A percentile compares a stretch with the other conserved stretches of the same genome.
Conservation (phyloP, 192 early-diverging fungal genomes). For the Backusella macrospora region DNA sequence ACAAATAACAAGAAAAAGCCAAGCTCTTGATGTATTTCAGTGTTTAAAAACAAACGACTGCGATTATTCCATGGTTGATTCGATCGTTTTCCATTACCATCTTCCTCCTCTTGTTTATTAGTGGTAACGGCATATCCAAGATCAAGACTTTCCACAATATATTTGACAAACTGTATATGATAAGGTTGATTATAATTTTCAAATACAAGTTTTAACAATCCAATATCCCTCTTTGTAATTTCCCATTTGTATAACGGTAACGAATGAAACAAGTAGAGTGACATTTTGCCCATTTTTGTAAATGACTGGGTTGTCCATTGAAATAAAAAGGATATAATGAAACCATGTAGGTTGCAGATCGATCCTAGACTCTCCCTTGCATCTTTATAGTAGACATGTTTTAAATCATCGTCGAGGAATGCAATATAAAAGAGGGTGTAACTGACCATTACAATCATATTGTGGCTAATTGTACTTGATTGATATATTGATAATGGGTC, state of each 20-base stretch:
- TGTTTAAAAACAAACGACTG: slow-evolving; percentile 13
- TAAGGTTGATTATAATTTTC: not conserved
- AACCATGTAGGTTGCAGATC: slow-evolving; percentile 39
- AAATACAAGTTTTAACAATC: slow-evolving; percentile 28
- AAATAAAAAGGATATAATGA: slow-evolving; percentile 35
- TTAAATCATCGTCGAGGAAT: slow-evolving; percentile 41
- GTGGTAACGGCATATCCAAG: slow-evolving; percentile 3
- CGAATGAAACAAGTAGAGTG: slow-evolving; percentile 50
- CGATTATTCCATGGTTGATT: slow-evolving; percentile 29
- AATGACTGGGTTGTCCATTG: slow-evolving; percentile 40
- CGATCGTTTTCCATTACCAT: not conserved
- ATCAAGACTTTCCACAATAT: slow-evolving; percentile 29
- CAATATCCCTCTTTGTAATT: slow-evolving; percentile 36
- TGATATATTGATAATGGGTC: not conserved
- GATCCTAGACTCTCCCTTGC: slow-evolving; percentile 43
- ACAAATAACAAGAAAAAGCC: slow-evolving; percentile 28
- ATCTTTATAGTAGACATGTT: slow-evolving; percentile 44
- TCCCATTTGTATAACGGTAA: slow-evolving; percentile 45
- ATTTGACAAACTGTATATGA: slow-evolving; percentile 23
- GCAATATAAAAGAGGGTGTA: slow-evolving; percentile 42
- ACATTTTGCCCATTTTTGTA: slow-evolving; percentile 38
- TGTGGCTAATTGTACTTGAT: not conserved
- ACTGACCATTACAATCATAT: slow-evolving; percentile 30
- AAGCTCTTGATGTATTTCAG: slow-evolving; percentile 26
- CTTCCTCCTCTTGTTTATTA: not conserved